Evolutionary conservation across 2,329 filamentous ascomycete species (phyloP).

Genomic region (Incumbomyces lentus): DNA sequence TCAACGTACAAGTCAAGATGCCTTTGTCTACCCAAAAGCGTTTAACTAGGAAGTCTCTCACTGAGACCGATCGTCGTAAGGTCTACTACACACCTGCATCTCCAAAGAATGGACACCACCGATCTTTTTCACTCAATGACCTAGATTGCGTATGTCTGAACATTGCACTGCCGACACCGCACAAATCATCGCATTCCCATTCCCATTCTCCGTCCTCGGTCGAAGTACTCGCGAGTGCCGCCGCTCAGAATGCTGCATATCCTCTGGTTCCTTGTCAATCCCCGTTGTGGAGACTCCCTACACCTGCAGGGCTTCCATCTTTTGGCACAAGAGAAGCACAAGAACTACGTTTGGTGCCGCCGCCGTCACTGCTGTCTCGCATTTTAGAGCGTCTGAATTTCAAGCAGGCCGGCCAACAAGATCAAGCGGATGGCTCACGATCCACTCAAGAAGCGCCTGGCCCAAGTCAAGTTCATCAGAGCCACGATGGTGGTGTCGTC

Average conservation of each 20-base stretch:
- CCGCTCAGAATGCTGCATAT: constrained; percentile 22
- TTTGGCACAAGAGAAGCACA: constrained; percentile 32
- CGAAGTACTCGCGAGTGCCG: constrained; percentile 17
- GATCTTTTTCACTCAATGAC: constrained; percentile 22
- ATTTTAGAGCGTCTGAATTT: not conserved
- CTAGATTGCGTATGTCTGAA: constrained; percentile 12
- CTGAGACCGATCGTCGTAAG: not conserved
- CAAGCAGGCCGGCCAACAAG: no score
- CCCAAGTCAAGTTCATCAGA: no score
- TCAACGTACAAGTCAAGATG: no score
- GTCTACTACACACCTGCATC: not conserved
- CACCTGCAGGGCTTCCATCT: constrained; percentile 35
- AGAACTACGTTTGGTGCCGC: constrained; percentile 16
- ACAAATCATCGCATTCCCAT: constrained; percentile 6
- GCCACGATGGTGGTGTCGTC: no score
- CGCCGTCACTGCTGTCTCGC: not conserved
- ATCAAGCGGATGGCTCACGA: no score
- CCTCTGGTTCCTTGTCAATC: constrained; percentile 27
- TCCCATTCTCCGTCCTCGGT: constrained; percentile 18
- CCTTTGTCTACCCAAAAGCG: no score
- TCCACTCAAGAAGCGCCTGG: no score
- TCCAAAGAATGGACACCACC: constrained; percentile 8
- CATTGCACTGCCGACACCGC: no score
- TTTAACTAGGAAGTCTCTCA: no score
- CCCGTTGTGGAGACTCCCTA: constrained; percentile 30